Percentiles rank a stretch among this genome's conserved stretches.
Conservation (phyloP, 23 red algal genomes). For the Gracilaria gracilis region DNA sequence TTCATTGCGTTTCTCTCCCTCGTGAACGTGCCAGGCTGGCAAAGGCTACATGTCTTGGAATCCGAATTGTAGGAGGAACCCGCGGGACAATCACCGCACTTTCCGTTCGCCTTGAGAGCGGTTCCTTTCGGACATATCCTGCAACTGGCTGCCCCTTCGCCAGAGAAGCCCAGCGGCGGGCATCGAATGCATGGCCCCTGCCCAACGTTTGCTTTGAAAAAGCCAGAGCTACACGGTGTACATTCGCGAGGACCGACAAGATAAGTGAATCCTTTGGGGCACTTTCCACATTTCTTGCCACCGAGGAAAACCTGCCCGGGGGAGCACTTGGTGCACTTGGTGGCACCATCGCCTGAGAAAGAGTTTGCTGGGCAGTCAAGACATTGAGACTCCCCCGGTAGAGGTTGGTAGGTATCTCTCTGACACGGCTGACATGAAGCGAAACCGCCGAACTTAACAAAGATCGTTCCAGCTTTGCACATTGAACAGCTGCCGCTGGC, state of each 20-base stretch:
- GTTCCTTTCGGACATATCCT: slow-evolving; percentile 29
- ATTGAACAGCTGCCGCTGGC: neutral
- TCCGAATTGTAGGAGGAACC: neutral
- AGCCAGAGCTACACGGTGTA: neutral
- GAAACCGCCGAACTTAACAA: slow-evolving; percentile 2
- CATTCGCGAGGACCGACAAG: slow-evolving; percentile 1
- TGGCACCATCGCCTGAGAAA: slow-evolving; percentile 9
- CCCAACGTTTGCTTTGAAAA: slow-evolving; percentile 15
- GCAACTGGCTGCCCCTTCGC: slow-evolving; percentile 4
- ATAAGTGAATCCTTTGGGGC: slow-evolving; percentile 13
- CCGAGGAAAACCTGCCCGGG: slow-evolving; percentile 7
- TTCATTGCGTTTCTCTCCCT: slow-evolving; percentile 15
- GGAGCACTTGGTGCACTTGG: slow-evolving; percentile 5
- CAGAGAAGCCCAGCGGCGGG: neutral
- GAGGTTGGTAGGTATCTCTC: slow-evolving; percentile 14
- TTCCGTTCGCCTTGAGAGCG: slow-evolving; percentile 21
- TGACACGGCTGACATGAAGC: neutral
- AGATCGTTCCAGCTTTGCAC: slow-evolving; percentile 24
- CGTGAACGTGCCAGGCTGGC: slow-evolving; percentile 16
- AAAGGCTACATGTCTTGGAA: neutral
- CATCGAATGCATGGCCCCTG: slow-evolving; percentile 25
- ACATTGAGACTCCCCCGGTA: slow-evolving; percentile 7
- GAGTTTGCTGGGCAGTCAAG: neutral
- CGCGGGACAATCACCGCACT: slow-evolving; percentile 26
- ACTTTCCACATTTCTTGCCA: slow-evolving; percentile 18